Percentiles rank a stretch among this genome's conserved stretches.
Evolutionary conservation across 2,329 filamentous ascomycete genomes (phyloP).

Genomic region (Aspergillus unguis): DNA sequence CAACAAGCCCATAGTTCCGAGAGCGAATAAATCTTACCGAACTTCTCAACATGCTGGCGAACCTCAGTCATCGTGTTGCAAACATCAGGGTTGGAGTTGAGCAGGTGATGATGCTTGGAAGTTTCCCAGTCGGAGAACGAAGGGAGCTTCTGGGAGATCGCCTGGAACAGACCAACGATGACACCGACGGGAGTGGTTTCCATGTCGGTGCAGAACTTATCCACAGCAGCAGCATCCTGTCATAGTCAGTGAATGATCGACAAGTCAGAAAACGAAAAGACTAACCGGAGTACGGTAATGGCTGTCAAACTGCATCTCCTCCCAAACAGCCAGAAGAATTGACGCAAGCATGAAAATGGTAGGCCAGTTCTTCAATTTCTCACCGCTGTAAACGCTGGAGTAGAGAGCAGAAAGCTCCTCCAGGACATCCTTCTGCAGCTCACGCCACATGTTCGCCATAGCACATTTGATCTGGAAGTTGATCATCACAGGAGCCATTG

Average conservation of each 20-base stretch:
- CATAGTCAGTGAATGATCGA: background rate
- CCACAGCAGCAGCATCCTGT: slow-evolving; percentile 70
- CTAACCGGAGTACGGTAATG: slow-evolving; percentile 78
- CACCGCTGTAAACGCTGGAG: slow-evolving; percentile 96
- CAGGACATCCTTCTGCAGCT: slow-evolving; percentile 91
- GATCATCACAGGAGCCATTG: slow-evolving; percentile 94
- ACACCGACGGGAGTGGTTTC: slow-evolving; percentile 93
- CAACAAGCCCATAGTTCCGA: slow-evolving; percentile 4
- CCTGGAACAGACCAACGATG: slow-evolving; percentile 93
- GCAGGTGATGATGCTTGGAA: slow-evolving; percentile 79
- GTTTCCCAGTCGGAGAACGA: slow-evolving; percentile 94
- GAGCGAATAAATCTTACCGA: slow-evolving; percentile 62
- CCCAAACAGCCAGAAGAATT: slow-evolving; percentile 91
- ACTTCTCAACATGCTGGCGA: slow-evolving; percentile 83
- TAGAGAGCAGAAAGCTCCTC: slow-evolving; percentile 90
- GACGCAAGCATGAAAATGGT: slow-evolving; percentile 97
- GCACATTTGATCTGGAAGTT: slow-evolving; percentile 99
- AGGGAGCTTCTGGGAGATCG: slow-evolving; percentile 94
- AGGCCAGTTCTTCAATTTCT: slow-evolving; percentile 98
- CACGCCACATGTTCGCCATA: slow-evolving; percentile 96
- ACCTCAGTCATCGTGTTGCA: slow-evolving; percentile 97
- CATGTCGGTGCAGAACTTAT: slow-evolving; percentile 97
- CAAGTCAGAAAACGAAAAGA: background rate
- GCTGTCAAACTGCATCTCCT: slow-evolving; percentile 98
- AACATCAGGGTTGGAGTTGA: slow-evolving; percentile 86